Conservation (phyloP, 2,329 filamentous ascomycete species). For the Clarireedia monteithiana region DNA sequence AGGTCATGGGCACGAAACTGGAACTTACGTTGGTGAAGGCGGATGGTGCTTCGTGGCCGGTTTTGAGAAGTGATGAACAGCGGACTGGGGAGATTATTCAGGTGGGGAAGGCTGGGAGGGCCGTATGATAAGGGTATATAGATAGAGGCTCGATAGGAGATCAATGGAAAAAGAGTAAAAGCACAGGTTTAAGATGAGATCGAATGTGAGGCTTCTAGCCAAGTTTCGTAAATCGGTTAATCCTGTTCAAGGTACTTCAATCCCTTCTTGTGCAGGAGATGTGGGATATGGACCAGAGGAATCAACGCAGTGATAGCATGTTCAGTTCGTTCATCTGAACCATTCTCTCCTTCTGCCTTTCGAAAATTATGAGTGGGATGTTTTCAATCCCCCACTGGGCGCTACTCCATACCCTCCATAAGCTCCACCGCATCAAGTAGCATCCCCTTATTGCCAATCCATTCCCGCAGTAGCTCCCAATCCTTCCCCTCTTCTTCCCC, state of each 20-base stretch:
- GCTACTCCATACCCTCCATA: slow-evolving; percentile 82
- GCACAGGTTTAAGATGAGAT: neutral
- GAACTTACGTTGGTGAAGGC: slow-evolving; percentile 59
- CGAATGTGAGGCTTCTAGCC: neutral
- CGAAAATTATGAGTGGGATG: too few relatives aligned
- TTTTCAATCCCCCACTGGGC: neutral
- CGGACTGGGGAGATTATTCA: slow-evolving; percentile 78
- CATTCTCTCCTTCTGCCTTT: too few relatives aligned
- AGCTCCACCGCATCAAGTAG: slow-evolving; percentile 80
- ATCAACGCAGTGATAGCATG: too few relatives aligned
- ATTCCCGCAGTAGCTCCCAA: slow-evolving; percentile 81
- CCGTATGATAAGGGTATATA: neutral
- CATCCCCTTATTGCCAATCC: slow-evolving; percentile 78
- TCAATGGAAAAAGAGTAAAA: neutral
- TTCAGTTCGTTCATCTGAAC: too few relatives aligned
- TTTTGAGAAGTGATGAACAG: slow-evolving; percentile 57
- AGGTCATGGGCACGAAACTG: slow-evolving; percentile 64
- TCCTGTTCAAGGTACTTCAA: too few relatives aligned
- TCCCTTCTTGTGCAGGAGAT: too few relatives aligned
- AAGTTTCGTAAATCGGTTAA: too few relatives aligned
- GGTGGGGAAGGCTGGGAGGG: slow-evolving; percentile 64
- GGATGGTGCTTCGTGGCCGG: slow-evolving; percentile 59
- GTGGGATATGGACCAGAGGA: too few relatives aligned
- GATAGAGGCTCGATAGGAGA: neutral
- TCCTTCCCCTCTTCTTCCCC: slow-evolving; percentile 89